A percentile compares a stretch with the other conserved stretches of the same genome.
These are phyloP conservation scores for Daldinia sp. DNA, from an alignment of 2,329 filamentous ascomycete species.

Conservation along the genomic window DNA sequence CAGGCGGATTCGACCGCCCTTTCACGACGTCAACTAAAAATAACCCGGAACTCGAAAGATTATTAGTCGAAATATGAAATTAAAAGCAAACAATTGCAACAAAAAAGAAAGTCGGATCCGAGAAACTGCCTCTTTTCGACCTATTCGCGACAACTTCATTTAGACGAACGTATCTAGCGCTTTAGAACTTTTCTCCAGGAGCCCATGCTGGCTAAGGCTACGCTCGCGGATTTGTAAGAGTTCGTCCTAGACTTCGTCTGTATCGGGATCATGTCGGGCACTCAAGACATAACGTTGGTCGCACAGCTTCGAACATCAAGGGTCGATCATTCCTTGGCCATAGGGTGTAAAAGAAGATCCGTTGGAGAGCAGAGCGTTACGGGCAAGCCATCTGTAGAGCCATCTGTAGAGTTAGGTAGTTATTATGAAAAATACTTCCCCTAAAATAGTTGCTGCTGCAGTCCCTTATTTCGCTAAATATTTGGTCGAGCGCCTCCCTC, in stretches of 20 bases:
- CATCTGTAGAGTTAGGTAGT: background rate
- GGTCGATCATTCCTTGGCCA: slow-evolving; percentile 32
- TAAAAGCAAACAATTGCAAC: slow-evolving; percentile 26
- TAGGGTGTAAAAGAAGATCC: slow-evolving; percentile 38
- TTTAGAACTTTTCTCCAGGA: background rate
- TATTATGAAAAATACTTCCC: background rate
- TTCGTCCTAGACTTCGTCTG: background rate
- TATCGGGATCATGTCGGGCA: slow-evolving; percentile 8
- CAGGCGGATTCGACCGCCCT: background rate
- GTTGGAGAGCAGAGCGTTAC: slow-evolving; percentile 14
- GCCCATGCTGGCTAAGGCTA: background rate
- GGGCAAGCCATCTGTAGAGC: no score
- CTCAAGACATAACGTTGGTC: slow-evolving; percentile 20
- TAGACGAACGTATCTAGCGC: background rate
- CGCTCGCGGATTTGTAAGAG: background rate
- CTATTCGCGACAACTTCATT: background rate
- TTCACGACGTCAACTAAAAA: background rate
- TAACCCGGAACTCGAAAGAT: background rate
- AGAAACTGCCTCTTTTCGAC: background rate
- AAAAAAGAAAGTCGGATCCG: background rate
- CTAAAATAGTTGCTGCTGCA: background rate
- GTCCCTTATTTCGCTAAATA: background rate
- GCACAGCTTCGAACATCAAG: slow-evolving; percentile 18
- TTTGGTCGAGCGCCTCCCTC: background rate
- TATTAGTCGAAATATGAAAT: slow-evolving; percentile 7